Percentiles rank a stretch among this genome's conserved stretches.
Evolutionary conservation across 768 basidiomycete species (phyloP).

Genomic region (Gloeostereum incarnatum): DNA sequence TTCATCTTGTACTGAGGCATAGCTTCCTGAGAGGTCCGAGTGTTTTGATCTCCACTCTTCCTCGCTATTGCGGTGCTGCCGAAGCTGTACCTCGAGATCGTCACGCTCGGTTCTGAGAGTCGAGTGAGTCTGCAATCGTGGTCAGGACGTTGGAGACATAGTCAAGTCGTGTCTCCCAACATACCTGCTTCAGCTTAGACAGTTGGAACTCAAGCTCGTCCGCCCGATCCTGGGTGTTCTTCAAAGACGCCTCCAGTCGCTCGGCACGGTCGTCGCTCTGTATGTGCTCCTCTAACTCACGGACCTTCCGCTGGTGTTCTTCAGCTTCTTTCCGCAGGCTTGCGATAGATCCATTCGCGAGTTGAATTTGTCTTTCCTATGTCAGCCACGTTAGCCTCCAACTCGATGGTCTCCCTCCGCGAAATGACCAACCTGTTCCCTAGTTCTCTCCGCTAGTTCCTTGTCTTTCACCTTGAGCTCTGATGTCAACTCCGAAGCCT

Average conservation of each 20-base stretch:
- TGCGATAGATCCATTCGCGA: slow-evolving; percentile 40
- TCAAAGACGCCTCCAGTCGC: slow-evolving; percentile 59
- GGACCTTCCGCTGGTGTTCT: slow-evolving; percentile 45
- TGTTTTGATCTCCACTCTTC: slow-evolving; percentile 38
- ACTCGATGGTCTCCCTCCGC: neutral
- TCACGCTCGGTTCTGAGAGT: slow-evolving; percentile 57
- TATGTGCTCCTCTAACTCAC: slow-evolving; percentile 74
- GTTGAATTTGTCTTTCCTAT: slow-evolving; percentile 72
- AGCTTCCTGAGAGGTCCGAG: slow-evolving; percentile 32
- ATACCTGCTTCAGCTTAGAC: slow-evolving; percentile 69
- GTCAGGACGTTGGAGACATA: slow-evolving; percentile 4
- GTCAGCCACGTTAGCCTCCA: slow-evolving; percentile 11
- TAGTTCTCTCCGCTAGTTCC: slow-evolving; percentile 38
- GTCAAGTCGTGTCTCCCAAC: neutral
- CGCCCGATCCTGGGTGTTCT: slow-evolving; percentile 72
- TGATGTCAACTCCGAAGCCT: slow-evolving; percentile 26
- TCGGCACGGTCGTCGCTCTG: slow-evolving; percentile 79
- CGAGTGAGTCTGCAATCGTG: slow-evolving; percentile 38
- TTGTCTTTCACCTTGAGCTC: slow-evolving; percentile 42
- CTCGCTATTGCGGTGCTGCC: slow-evolving; percentile 29
- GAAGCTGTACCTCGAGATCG: slow-evolving; percentile 36
- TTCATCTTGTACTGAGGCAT: slow-evolving; percentile 27
- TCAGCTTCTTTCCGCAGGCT: slow-evolving; percentile 47
- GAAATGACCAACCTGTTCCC: slow-evolving; percentile 38
- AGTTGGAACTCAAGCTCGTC: slow-evolving; percentile 81